A percentile compares a stretch with the other conserved stretches of the same genome.
Evolutionary conservation across 1,139 yeast genomes (phyloP).

Genomic region (Pichia sp.): DNA sequence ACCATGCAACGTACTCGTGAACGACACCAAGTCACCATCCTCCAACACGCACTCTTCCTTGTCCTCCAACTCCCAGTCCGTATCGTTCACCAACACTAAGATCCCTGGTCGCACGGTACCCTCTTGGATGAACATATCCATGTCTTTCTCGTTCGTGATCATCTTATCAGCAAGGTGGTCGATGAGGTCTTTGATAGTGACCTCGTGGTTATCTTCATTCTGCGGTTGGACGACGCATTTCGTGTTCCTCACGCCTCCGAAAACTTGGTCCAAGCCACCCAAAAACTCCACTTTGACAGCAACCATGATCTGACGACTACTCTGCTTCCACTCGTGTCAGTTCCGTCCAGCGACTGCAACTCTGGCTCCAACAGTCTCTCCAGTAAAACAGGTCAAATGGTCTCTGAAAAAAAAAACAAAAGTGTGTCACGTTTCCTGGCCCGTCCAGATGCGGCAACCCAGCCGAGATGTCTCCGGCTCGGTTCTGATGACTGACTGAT

Average conservation of each 20-base stretch:
- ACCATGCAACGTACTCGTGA: conserved; percentile 93
- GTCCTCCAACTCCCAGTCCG: conserved; percentile 96
- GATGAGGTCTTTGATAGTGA: conserved; percentile 43
- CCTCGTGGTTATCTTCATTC: conserved; percentile 22
- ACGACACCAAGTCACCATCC: conserved; percentile 72
- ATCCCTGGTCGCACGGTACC: conserved; percentile 86
- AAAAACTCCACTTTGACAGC: conserved; percentile 21
- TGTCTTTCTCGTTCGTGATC: conserved; percentile 58
- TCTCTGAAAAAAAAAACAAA: neutral
- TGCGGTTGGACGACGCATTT: conserved; percentile 13
- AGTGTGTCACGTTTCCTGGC: neutral
- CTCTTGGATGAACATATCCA: conserved; percentile 76
- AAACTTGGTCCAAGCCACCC: conserved; percentile 54
- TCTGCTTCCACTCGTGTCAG: too few species aligned
- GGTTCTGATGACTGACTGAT: neutral
- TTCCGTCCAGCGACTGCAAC: too few species aligned
- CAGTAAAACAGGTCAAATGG: too few species aligned
- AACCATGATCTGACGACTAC: neutral
- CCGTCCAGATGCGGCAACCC: neutral
- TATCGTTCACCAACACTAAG: conserved; percentile 82
- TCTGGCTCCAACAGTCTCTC: too few species aligned
- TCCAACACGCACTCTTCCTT: conserved; percentile 75
- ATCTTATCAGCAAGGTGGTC: conserved; percentile 49
- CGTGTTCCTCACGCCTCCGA: conserved; percentile 40
- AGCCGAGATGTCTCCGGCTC: neutral